Conservation (phyloP, 345 rosid genomes). For the Linum usitatissimum region DNA sequence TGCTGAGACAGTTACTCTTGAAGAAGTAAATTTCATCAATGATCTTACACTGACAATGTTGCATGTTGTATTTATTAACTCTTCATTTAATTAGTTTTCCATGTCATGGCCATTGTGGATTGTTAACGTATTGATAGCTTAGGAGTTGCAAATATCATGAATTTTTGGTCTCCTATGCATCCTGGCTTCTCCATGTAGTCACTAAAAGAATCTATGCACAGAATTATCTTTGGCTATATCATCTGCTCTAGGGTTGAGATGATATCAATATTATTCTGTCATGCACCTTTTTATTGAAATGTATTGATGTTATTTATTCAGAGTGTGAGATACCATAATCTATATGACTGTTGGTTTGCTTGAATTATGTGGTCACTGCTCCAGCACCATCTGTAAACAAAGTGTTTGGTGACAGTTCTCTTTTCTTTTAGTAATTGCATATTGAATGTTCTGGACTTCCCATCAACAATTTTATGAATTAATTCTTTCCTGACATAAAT, state of each 20-base stretch:
- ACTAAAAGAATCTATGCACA: neutral
- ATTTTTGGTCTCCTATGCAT: neutral
- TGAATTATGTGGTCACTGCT: no score
- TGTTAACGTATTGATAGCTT: neutral
- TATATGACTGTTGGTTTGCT: no score
- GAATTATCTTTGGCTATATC: neutral
- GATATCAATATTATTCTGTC: neutral
- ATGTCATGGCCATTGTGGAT: neutral
- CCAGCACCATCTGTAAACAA: no score
- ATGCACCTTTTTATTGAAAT: neutral
- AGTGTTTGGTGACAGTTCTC: no score
- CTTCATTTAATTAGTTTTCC: neutral
- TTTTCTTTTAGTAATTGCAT: no score
- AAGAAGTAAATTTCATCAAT: slow-evolving; percentile 46
- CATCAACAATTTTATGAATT: neutral
- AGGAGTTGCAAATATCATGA: neutral
- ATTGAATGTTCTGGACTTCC: no score
- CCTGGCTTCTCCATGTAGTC: neutral
- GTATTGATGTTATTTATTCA: no score
- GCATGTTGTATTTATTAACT: neutral
- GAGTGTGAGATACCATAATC: no score
- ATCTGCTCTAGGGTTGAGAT: neutral
- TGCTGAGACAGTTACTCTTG: slow-evolving; percentile 85
- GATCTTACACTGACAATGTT: neutral
- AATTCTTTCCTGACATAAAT: neutral